Evolutionary conservation across 2,329 filamentous ascomycete genomes (phyloP).

Genomic region (Alternaria ethzedia): DNA sequence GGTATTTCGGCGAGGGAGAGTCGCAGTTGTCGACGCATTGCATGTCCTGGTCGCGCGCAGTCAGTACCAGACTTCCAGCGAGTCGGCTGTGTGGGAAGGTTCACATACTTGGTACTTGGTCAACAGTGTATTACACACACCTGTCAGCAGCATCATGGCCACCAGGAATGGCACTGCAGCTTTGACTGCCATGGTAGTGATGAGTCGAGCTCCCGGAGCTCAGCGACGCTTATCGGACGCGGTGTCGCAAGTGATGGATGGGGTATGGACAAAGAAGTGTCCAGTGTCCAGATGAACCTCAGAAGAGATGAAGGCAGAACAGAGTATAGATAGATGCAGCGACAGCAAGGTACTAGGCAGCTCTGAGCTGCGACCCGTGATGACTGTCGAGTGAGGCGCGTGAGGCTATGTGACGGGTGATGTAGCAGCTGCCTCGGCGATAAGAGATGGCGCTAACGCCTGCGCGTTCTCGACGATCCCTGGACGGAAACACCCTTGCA

Average conservation of each 20-base stretch:
- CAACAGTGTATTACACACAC: conserved; percentile 94
- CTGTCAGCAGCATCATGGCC: conserved; percentile 94
- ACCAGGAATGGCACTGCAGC: conserved; percentile 83
- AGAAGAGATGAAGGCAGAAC: not conserved
- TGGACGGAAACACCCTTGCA: not conserved
- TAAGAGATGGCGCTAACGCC: conserved; percentile 25
- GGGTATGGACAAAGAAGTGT: conserved; percentile 15
- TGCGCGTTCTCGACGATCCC: not conserved
- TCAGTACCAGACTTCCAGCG: conserved; percentile 22
- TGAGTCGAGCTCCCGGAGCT: conserved; percentile 22
- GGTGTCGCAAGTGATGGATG: not conserved
- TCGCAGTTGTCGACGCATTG: conserved; percentile 95
- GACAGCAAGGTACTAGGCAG: conserved; percentile 24
- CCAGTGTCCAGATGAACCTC: conserved; percentile 5
- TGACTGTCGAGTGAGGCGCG: conserved; percentile 30
- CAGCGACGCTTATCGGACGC: conserved; percentile 15
- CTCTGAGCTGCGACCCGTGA: conserved; percentile 34
- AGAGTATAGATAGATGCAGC: conserved; percentile 5
- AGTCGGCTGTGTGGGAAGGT: not conserved
- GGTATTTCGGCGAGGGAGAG: conserved; percentile 68
- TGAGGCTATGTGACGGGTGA: conserved; percentile 37
- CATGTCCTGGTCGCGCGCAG: conserved; percentile 70
- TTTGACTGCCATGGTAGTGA: conserved; percentile 68
- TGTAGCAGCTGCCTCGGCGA: conserved; percentile 25
- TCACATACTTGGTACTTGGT: conserved; percentile 87